A percentile compares a stretch with the other conserved stretches of the same genome.
These are phyloP conservation scores for Geotrichum bryndzae DNA, from an alignment of 1,139 yeast species.

Conservation along the genomic window DNA sequence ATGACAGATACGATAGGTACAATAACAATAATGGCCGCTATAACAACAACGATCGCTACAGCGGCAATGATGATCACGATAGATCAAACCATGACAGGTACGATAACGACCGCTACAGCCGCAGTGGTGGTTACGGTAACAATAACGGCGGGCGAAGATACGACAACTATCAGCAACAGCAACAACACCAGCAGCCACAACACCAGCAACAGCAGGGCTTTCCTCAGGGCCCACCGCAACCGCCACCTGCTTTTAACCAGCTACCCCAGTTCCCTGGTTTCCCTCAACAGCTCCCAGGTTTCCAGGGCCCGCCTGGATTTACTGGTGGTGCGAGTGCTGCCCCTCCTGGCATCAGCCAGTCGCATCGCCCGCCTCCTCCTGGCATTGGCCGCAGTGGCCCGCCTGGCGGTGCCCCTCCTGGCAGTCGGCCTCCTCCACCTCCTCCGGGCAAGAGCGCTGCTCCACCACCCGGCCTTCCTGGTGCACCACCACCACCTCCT, in stretches of 20 bases:
- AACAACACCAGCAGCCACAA: slow-evolving; percentile 9
- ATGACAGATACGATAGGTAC: slow-evolving; percentile 3
- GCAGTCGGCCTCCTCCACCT: slow-evolving; percentile 24
- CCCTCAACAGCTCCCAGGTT: slow-evolving; percentile 14
- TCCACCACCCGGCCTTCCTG: slow-evolving; percentile 19
- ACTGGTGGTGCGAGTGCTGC: slow-evolving; percentile 17
- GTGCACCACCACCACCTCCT: slow-evolving; percentile 20
- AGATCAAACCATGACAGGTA: background rate
- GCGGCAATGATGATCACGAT: slow-evolving; percentile 2
- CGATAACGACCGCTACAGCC: background rate
- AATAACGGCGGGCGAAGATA: slow-evolving; percentile 14
- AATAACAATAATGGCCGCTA: slow-evolving; percentile 1
- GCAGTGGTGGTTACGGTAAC: background rate
- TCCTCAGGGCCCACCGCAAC: slow-evolving; percentile 6
- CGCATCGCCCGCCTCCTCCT: slow-evolving; percentile 25
- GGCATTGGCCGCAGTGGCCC: slow-evolving; percentile 27
- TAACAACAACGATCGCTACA: slow-evolving; percentile 4
- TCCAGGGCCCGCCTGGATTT: slow-evolving; percentile 19
- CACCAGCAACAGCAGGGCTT: slow-evolving; percentile 4
- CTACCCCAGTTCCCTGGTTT: slow-evolving; percentile 10
- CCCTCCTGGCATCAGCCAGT: slow-evolving; percentile 27
- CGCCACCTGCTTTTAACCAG: slow-evolving; percentile 7
- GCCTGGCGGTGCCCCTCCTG: slow-evolving; percentile 11
- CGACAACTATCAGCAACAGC: slow-evolving; percentile 9
- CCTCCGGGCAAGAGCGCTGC: slow-evolving; percentile 25